Conservation (phyloP, 345 rosid genomes). For the Eucalyptus sp. region DNA sequence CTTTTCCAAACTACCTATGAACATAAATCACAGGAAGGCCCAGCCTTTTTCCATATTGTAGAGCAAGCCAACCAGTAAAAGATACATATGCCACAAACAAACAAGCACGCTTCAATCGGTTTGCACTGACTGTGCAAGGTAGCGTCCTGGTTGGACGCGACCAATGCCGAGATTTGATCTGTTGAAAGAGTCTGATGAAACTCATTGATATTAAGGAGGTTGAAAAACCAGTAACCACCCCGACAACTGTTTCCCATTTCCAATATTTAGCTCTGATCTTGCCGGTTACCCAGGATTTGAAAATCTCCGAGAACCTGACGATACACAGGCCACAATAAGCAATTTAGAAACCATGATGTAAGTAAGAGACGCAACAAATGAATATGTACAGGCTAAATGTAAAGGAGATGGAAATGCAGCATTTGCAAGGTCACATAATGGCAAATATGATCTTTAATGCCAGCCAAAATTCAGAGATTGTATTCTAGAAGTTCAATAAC, state of each 20-base stretch:
- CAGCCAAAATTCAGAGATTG: neutral
- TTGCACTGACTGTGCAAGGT: neutral
- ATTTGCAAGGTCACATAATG: neutral
- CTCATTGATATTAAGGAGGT: slow-evolving; percentile 44
- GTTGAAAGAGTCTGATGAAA: slow-evolving; percentile 19
- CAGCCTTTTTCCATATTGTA: slow-evolving; percentile 38
- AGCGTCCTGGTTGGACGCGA: neutral
- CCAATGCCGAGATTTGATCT: slow-evolving; percentile 22
- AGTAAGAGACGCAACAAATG: neutral
- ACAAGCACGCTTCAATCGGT: slow-evolving; percentile 41
- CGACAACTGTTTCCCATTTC: slow-evolving; percentile 46
- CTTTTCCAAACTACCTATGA: neutral
- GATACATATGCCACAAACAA: slow-evolving; percentile 46
- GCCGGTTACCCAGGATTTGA: slow-evolving; percentile 16
- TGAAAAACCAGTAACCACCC: slow-evolving; percentile 42
- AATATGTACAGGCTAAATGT: neutral
- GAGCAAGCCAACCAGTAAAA: slow-evolving; percentile 45
- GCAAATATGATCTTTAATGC: neutral
- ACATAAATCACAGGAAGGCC: slow-evolving; percentile 21
- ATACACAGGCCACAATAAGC: neutral
- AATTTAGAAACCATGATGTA: neutral
- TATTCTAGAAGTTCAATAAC: neutral
- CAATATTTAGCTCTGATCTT: slow-evolving; percentile 21
- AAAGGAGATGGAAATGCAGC: neutral
- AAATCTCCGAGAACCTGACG: slow-evolving; percentile 29